phyloP scores from a whole-genome alignment of 2,329 filamentous ascomycete species.

The Aspergillus aculeatus region DNA sequence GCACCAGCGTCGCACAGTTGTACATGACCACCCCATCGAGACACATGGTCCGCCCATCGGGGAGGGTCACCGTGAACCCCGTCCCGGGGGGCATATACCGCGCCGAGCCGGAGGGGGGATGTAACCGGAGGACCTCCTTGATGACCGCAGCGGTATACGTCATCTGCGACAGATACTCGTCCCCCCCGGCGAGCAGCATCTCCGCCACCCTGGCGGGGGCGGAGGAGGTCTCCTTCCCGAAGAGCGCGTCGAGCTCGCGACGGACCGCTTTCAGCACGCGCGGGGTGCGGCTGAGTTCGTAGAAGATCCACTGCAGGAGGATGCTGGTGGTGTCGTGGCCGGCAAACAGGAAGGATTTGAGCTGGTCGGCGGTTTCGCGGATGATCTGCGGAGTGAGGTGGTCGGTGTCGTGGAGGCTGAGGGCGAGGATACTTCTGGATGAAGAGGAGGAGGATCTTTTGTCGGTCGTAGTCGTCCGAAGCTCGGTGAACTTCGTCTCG shows the following conservation, averaged over 20 bases:
- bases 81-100: slow-evolving; percentile 10
- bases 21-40: slow-evolving; percentile 16
- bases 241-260: slow-evolving; percentile 54
- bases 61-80: slow-evolving; percentile 11
- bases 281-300: slow-evolving; percentile 22
- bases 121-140: slow-evolving; percentile 56
- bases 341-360: slow-evolving; percentile 32
- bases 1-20: slow-evolving; percentile 16
- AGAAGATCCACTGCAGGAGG: slow-evolving; percentile 22
- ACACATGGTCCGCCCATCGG: slow-evolving; percentile 6
- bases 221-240: slow-evolving; percentile 43
- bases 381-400: not conserved
- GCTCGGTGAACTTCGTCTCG: slow-evolving; percentile 4
- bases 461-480: not conserved
- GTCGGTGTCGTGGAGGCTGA: slow-evolving; percentile 13
- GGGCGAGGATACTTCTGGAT: slow-evolving; percentile 11
- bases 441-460: not conserved
- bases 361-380: slow-evolving; percentile 21
- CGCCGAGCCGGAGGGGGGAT: slow-evolving; percentile 40
- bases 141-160: slow-evolving; percentile 54
- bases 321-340: slow-evolving; percentile 26
- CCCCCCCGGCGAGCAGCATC: slow-evolving; percentile 38
- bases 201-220: slow-evolving; percentile 28
- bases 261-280: slow-evolving; percentile 37
- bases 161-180: slow-evolving; percentile 47